Base-by-base conservation (phyloP, 2,329 filamentous ascomycete genomes). In the Pezizomycotina sp. region DNA sequence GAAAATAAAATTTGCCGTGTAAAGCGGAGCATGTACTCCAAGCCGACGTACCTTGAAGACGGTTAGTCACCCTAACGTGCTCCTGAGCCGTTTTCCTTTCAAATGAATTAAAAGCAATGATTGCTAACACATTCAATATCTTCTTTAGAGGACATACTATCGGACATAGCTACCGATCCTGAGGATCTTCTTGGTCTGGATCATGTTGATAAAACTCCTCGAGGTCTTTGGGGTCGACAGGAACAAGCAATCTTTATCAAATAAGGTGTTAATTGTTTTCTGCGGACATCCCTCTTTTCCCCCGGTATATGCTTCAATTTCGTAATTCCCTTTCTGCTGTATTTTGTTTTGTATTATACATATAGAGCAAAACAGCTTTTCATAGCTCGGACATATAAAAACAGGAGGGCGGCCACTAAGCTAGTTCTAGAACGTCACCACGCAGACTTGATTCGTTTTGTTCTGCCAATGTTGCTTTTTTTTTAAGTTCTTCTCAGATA, bases 1-100 rank as follows among this genome's bases (percentile, higher is more conserved):
- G 58, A 95, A 95, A 65, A 89, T 98, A 58, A 93, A 91, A 59
- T 93, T 98, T 62, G 79, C 83, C 5, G 60, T 92, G 69, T 93
- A 33, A 65, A 74, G 56, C 66, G 78, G 55, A 50, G 60, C 49
- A 66, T 71, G 33, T 91, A 80, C 58, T 73, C 77, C 24, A 82
- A 77, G 53, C 77, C 83, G 16, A 68, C 72, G 42, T 91, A 91
- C 60, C 63, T 98, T 29, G 73, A 77, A 48, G 89, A 95, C 60
- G 83, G 86, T 92, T 62, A 65, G 74, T 56, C 9, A 12, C 29
- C 14, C 6, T 21, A 31, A 10, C 31, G 6, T 15, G 15, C 21
- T 6, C 13, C 22, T 19, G 31, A 20, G n/a, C 25, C n/a, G 10
- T 7, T 14, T 22, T 14, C n/a, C 1, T 14, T 14, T 8, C 19